phyloP scores from a whole-genome alignment of 2,329 filamentous ascomycete species.

The Boeremia exigua region DNA sequence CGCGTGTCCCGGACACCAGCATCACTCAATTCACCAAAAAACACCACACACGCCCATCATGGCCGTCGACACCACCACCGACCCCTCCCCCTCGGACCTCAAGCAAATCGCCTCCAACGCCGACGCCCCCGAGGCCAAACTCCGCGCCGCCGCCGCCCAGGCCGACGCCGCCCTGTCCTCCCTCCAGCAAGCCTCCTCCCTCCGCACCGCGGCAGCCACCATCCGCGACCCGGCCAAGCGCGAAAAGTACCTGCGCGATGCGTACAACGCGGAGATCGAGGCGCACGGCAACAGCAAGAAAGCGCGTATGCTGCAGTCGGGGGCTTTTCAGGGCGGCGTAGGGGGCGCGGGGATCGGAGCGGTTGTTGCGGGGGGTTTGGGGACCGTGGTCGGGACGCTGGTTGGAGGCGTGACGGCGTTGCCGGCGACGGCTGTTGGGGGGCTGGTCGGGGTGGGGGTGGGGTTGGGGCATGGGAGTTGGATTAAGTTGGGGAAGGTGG shows the following conservation, averaged over 20 bases:
- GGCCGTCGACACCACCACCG: neutral
- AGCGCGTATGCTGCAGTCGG: slow-evolving; percentile 40
- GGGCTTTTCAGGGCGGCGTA: slow-evolving; percentile 50
- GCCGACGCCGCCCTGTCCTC: slow-evolving; percentile 39
- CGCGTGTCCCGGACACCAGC: slow-evolving; percentile 10
- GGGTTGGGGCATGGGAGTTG: slow-evolving; percentile 53
- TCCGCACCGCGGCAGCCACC: slow-evolving; percentile 31
- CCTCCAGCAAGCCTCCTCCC: slow-evolving; percentile 36
- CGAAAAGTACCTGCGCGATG: slow-evolving; percentile 43
- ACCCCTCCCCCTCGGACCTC: slow-evolving; percentile 24
- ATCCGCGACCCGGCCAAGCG: slow-evolving; percentile 43
- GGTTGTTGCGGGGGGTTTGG: slow-evolving; percentile 50
- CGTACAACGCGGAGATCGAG: slow-evolving; percentile 43
- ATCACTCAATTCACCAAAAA: neutral
- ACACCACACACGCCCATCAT: neutral
- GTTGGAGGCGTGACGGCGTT: slow-evolving; percentile 50
- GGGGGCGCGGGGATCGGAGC: slow-evolving; percentile 53
- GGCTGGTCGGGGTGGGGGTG: slow-evolving; percentile 49
- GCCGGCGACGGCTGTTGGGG: slow-evolving; percentile 49
- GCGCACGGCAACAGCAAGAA: slow-evolving; percentile 45
- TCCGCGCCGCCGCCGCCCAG: slow-evolving; percentile 38
- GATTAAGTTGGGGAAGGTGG: slow-evolving; percentile 45
- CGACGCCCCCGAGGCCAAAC: slow-evolving; percentile 31
- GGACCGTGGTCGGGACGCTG: slow-evolving; percentile 51
- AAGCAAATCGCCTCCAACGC: slow-evolving; percentile 27